Evolutionary conservation across 352 stramenopile genomes (phyloP), one percentile per base, ranked within the genome.

Genomic region (Globisporangium nagaii): DNA sequence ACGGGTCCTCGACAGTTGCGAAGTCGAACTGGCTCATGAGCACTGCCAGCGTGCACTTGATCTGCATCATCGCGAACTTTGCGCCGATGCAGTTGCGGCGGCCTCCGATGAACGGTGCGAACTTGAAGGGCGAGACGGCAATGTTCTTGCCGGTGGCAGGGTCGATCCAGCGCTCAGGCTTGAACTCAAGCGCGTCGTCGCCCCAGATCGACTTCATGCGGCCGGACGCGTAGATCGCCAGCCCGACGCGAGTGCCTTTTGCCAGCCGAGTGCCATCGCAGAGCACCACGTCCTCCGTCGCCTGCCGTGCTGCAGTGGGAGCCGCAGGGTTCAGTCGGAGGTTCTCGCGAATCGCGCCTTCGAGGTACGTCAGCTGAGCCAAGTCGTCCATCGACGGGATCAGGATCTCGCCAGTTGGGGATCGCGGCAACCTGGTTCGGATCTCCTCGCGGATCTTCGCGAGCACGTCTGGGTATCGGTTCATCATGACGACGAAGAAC

Each of bases 401-500:
- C 6, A 64, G 30, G 6, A 63, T 45, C 36, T 64, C 47, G 4
- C 54, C 63, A 10, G 37, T 39, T 7, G 43, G 15, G 24, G 80
- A 44, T 7, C 53, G 51, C 0, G 73, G 71, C 4, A 80, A 40
- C 17, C 71, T 56, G 2, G 53, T 45, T 6, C 63, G 44, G 5
- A 90, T 58, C 53, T 90, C 79, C 0, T 73, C 45, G 12, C 65
- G 59, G 20, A 89, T 67, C 17, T 70, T 66, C 22, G 42, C 44
- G 3, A 81, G 39, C 9, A 89, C 73, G 2, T 67, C 24, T 3
- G 82, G 85, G 37, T 93, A 65, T 3, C 74, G 74, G 35, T 82
- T 84, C 59, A 95, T 83, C 68, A 89, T 83, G 51, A 91, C 64
- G 24, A 94, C 43, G 40, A 90, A 79, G 76, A 84, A 96, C 22